A percentile compares a stretch with the other conserved stretches of the same genome.
phyloP scores from a whole-genome alignment of 177 flowering plant genomes.

The Vitis hybrid region DNA sequence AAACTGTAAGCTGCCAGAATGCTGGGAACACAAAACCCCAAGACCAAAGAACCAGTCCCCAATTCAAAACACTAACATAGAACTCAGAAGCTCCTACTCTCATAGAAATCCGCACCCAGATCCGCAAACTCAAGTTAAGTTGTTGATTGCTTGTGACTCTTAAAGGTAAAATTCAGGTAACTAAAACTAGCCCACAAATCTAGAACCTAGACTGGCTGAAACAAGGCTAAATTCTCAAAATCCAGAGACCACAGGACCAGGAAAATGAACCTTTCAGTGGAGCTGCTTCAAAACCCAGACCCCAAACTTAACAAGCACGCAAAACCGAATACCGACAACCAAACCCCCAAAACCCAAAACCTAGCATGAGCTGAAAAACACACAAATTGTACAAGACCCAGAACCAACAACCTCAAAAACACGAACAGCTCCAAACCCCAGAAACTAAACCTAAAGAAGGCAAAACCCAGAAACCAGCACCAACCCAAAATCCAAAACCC shows the following conservation, averaged over 20 bases:
- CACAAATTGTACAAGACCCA: conserved; percentile 10
- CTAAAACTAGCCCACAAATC: neutral
- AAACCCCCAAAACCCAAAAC: conserved; percentile 6
- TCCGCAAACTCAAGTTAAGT: neutral
- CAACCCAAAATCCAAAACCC: conserved; percentile 4
- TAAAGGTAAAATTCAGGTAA: conserved; percentile 6
- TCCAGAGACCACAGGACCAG: too few relatives aligned
- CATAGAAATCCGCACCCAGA: neutral
- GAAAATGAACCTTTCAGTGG: too few relatives aligned
- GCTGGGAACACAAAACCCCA: too few relatives aligned
- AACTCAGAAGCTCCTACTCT: neutral
- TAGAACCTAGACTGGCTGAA: neutral
- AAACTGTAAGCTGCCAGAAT: neutral
- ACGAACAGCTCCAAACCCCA: conserved; percentile 9
- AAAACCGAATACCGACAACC: conserved; percentile 12
- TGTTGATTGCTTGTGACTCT: neutral
- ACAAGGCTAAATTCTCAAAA: neutral
- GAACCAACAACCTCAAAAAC: conserved; percentile 5
- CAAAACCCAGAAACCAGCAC: neutral
- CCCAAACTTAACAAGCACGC: conserved; percentile 3
- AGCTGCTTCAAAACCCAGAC: conserved; percentile 2
- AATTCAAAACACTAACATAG: conserved; percentile 3
- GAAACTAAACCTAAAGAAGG: conserved; percentile 9
- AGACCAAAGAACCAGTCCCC: neutral
- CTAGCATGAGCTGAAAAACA: neutral